Evolutionary conservation across 2,329 filamentous ascomycete genomes (phyloP).

Genomic region (Diaporthe destruens): DNA sequence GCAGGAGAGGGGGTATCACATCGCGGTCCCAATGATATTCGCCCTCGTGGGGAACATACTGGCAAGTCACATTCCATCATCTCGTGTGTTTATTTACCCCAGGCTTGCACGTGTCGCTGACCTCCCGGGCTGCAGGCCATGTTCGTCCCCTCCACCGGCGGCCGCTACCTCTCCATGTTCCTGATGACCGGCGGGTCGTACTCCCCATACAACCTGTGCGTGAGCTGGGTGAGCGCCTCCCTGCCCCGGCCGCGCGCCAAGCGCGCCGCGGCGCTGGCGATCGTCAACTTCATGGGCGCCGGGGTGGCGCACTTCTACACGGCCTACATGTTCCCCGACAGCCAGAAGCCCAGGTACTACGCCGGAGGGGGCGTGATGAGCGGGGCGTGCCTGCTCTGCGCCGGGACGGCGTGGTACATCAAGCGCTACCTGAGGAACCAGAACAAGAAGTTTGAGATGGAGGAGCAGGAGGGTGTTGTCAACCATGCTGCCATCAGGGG

Average conservation of each 20-base stretch:
- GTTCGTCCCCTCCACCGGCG: slow-evolving; percentile 36
- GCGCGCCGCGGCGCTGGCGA: slow-evolving; percentile 44
- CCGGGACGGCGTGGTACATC: slow-evolving; percentile 46
- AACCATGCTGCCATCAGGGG: slow-evolving; percentile 22
- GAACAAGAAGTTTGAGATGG: slow-evolving; percentile 45
- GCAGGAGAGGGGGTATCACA: slow-evolving; percentile 45
- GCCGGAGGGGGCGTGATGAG: slow-evolving; percentile 48
- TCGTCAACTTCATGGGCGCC: slow-evolving; percentile 47
- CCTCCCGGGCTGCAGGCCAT: background rate
- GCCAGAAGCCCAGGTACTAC: slow-evolving; percentile 49
- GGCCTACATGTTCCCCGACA: slow-evolving; percentile 49
- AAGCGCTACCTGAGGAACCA: slow-evolving; percentile 47
- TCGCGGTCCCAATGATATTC: slow-evolving; percentile 43
- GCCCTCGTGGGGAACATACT: slow-evolving; percentile 42
- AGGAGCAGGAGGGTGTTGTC: slow-evolving; percentile 42
- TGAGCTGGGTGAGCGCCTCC: slow-evolving; percentile 45
- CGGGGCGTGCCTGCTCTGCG: slow-evolving; percentile 46
- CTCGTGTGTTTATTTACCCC: no score
- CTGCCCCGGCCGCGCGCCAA: slow-evolving; percentile 46
- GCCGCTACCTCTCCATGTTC: slow-evolving; percentile 41
- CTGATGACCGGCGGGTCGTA: slow-evolving; percentile 44
- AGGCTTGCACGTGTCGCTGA: no score
- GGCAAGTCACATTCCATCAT: background rate
- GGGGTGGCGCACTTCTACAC: slow-evolving; percentile 48
- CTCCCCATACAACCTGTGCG: slow-evolving; percentile 42